A percentile compares a stretch with the other conserved stretches of the same genome.
phyloP scores from a whole-genome alignment of 2,329 filamentous ascomycete genomes.

The Calonectria naviculata region DNA sequence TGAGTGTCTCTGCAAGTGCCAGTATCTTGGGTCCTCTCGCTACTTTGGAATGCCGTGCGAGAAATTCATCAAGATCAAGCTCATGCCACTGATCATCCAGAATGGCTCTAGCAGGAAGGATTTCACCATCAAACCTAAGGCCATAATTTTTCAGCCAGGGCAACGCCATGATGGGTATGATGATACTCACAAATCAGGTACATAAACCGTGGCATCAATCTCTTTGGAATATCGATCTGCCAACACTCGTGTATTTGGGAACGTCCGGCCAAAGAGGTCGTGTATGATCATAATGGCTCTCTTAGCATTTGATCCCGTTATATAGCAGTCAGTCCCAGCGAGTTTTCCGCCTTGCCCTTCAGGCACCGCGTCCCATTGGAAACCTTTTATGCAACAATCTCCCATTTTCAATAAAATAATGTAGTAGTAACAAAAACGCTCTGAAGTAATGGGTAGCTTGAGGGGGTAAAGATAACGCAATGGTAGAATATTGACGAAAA shows the following conservation, averaged over 20 bases:
- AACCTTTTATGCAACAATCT: conserved; percentile 2
- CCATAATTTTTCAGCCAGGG: neutral
- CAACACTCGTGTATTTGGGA: neutral
- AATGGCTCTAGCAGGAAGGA: neutral
- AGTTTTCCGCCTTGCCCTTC: neutral
- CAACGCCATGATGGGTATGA: neutral
- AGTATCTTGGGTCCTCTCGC: neutral
- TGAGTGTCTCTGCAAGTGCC: neutral
- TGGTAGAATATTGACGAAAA: too few relatives aligned
- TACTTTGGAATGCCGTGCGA: neutral
- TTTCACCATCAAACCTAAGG: neutral
- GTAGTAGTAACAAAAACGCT: too few relatives aligned
- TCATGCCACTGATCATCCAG: neutral
- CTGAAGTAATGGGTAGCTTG: too few relatives aligned
- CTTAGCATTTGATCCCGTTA: neutral
- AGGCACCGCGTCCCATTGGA: neutral
- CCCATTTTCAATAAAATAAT: conserved; percentile 3
- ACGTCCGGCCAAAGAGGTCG: conserved; percentile 14
- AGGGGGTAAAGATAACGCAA: too few relatives aligned
- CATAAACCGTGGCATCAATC: conserved; percentile 4
- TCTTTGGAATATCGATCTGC: conserved; percentile 12
- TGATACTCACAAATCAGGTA: conserved; percentile 3
- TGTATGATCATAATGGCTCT: conserved; percentile 4
- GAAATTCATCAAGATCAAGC: neutral
- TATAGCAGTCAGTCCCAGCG: neutral